A percentile compares a stretch with the other conserved stretches of the same genome.
These are phyloP conservation scores for Citrullus colocynthis DNA, from an alignment of 306 rosid species.

Conservation along the genomic window DNA sequence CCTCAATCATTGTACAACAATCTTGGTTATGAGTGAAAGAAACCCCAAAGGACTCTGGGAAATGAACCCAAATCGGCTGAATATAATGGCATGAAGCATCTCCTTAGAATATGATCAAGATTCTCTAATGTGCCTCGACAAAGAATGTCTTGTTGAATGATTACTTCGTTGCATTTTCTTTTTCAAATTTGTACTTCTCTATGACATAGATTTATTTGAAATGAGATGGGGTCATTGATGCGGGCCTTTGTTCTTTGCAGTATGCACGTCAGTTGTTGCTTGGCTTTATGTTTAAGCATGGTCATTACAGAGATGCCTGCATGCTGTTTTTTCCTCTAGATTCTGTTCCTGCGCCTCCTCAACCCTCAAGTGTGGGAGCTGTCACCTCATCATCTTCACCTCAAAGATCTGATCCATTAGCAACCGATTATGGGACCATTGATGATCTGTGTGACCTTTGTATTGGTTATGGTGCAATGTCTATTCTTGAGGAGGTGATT, in stretches of 20 bases:
- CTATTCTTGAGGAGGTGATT: slow-evolving; percentile 78
- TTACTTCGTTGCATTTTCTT: background rate
- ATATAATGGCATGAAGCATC: background rate
- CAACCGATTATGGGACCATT: slow-evolving; percentile 81
- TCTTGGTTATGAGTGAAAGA: background rate
- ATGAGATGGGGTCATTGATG: background rate
- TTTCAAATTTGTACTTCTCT: background rate
- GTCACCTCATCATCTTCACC: slow-evolving; percentile 77
- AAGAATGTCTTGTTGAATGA: background rate
- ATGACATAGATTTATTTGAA: background rate
- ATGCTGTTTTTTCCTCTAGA: slow-evolving; percentile 68
- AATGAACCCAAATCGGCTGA: background rate
- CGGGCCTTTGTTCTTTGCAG: slow-evolving; percentile 40
- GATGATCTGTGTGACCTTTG: slow-evolving; percentile 83
- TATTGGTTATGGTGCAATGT: slow-evolving; percentile 77
- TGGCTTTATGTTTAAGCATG: slow-evolving; percentile 85
- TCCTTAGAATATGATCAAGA: background rate
- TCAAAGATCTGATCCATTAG: slow-evolving; percentile 73
- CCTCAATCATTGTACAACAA: background rate
- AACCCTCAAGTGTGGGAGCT: slow-evolving; percentile 42
- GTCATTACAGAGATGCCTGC: slow-evolving; percentile 81
- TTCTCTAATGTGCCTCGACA: background rate
- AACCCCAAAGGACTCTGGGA: background rate
- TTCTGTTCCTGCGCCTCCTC: slow-evolving; percentile 60
- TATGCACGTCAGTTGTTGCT: slow-evolving; percentile 87